Evolutionary conservation across 805 yeast species (phyloP), one percentile per base, ranked within the genome.

Genomic region (Starmerella sirachaensis): DNA sequence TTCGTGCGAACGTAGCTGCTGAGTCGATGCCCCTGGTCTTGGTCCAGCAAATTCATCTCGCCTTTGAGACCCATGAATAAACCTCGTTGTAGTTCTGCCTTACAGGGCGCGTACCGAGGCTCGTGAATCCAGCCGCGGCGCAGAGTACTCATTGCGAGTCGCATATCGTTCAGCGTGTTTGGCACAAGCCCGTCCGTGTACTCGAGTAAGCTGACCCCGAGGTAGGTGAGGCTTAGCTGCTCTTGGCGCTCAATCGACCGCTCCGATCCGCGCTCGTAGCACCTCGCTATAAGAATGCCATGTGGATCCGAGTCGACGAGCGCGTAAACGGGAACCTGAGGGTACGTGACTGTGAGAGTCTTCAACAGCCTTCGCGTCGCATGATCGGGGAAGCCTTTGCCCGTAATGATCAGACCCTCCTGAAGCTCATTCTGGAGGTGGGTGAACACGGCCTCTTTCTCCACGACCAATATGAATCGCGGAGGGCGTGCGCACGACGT

Each of bases 361-460:
- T 43, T 31, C 7, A 73, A 45, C 39, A 76, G 65, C 18, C 50
- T 45, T 33, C 65, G 60, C 0, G 83, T 75, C 5, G 68, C 54
- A 10, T 61, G 49, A 51, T 78, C 85, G 0, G 85, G 83, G 48
- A 63, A 76, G 4, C 85, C 85, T 50, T 70, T 72, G 0, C 80
- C 83, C 0, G 82, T 75, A 4, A 76, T 47, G 0, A 71, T 24
- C 9, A 68, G 42, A 10, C 50, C 50, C 16, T 49, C 43, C 8
- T 45, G 31, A 8, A 56, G 36, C 6, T 41, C 39, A 3, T 40
- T 37, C 23, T 55, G 52, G 7, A 64, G 41, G 12, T 57, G 56
- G 13, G 61, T 45, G 35, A 68, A 62, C 4, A 64, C 62, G 1
- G 72, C 60, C 43, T 72, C 76, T 41, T 72, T 72, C 48, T 72